Base-by-base conservation (phyloP, 441 rosid species). In the Metrosideros polymorpha region DNA sequence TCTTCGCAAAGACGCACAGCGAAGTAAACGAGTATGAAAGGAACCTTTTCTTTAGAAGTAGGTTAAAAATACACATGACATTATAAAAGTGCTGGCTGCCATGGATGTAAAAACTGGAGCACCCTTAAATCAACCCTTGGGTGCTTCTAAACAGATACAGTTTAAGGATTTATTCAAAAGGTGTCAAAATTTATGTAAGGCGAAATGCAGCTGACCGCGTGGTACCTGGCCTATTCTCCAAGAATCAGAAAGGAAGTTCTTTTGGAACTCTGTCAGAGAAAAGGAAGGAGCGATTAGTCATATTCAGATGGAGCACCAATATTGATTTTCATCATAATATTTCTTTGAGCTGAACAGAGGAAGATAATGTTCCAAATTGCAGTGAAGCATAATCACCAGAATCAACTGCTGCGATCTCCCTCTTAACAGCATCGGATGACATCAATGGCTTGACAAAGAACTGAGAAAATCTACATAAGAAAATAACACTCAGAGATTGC, bases 351-450 rank as follows among this genome's bases (percentile, higher is more conserved):
- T 55, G 83, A 77, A 85, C 29, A 35, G 4, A 24, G 79, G 39
- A 76, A 71, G 79, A 71, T 39, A 39, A 22, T 71, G 47, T 71
- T 71, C 79, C 49, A 22, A 71, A 71, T 39, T 79, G 27, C 84
- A 53, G 77, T 56, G 85, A 8, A 24, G 49, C 71, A 86, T 1
- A 82, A 61, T 42, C 86, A 97, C 99, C 99, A 91, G 98, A 98
- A 91, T 96, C 99, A 84, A 98, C 98, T 39, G 97, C 97, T 89
- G 94, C 94, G 42, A 95, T 95, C 88, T 98, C 98, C 90, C 99
- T 94, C 86, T 71, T 93, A 49, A 98, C 95, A 52, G 99, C 99
- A 90, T 98, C 99, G 63, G 97, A 94, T 52, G 98, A 94, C 98
- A 98, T 95, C 90, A 98, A 92, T 55, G 99, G 99, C 82, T 95